A percentile compares a stretch with the other conserved stretches of the same genome.
These are phyloP conservation scores for Fusarium siculi DNA, from an alignment of 2,329 filamentous ascomycete genomes.

Conservation along the genomic window DNA sequence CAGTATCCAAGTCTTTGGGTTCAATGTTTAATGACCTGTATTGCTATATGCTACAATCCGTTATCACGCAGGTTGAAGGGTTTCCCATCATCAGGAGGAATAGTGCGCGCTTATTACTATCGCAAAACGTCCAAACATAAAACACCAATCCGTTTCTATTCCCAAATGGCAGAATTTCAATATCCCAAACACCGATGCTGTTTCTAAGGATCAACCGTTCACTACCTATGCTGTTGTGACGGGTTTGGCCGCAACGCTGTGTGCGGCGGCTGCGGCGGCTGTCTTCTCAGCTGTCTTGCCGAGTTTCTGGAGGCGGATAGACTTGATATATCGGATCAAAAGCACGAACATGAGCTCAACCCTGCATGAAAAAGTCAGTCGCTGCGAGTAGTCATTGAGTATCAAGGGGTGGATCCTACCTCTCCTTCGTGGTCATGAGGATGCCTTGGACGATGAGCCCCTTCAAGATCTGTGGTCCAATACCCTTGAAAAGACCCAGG, in stretches of 20 bases:
- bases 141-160: conserved; percentile 38
- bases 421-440: conserved; percentile 99
- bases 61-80: not conserved
- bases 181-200: conserved; percentile 29
- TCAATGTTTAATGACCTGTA: not conserved
- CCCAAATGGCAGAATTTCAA: conserved; percentile 3
- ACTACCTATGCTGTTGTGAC: conserved; percentile 32
- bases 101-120: conserved; percentile 23
- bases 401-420: conserved; percentile 61
- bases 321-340: conserved; percentile 82
- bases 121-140: conserved; percentile 16
- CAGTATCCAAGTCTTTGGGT: not conserved
- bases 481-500: conserved; percentile 93
- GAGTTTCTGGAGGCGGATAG: conserved; percentile 75
- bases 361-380: conserved; percentile 55
- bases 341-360: conserved; percentile 91
- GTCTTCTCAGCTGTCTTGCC: conserved; percentile 73
- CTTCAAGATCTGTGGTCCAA: conserved; percentile 92
- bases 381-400: not conserved
- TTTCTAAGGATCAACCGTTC: conserved; percentile 9
- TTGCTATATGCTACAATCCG: not conserved
- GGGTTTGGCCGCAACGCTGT: conserved; percentile 55
- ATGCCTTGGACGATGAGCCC: conserved; percentile 93
- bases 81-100: not conserved
- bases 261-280: conserved; percentile 57